Percentiles rank a stretch among this genome's conserved stretches.
phyloP scores from a whole-genome alignment of 257 asterid species.

The Capsicum chinense region DNA sequence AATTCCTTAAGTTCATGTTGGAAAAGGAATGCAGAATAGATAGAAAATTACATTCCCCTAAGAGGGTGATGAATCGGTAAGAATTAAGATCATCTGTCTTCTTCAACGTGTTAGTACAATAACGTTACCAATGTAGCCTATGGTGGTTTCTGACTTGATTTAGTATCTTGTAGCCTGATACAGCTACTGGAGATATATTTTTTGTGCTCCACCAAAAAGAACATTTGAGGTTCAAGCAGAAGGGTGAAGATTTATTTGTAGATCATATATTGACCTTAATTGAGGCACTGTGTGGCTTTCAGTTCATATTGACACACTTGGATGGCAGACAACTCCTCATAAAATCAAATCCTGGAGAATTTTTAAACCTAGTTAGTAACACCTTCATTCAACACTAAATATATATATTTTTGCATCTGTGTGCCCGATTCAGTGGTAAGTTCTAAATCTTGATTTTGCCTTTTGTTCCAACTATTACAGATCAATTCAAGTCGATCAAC shows the following conservation, averaged over 20 bases:
- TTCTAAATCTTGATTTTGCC: background rate
- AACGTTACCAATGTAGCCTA: background rate
- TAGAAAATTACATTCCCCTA: slow-evolving; percentile 79
- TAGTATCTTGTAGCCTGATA: slow-evolving; percentile 60
- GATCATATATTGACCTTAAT: slow-evolving; percentile 64
- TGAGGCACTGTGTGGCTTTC: slow-evolving; percentile 75
- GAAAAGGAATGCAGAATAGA: slow-evolving; percentile 74
- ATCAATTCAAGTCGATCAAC: slow-evolving; percentile 62
- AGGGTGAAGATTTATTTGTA: slow-evolving; percentile 66
- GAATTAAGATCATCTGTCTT: background rate
- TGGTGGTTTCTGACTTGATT: background rate
- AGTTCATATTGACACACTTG: slow-evolving; percentile 60
- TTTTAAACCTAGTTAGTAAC: slow-evolving; percentile 64
- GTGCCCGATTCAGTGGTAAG: too few relatives aligned
- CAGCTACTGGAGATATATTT: slow-evolving; percentile 66
- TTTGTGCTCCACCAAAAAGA: slow-evolving; percentile 70
- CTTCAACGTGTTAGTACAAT: background rate
- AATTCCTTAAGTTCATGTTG: slow-evolving; percentile 71
- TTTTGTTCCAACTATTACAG: slow-evolving; percentile 33
- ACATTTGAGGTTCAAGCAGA: slow-evolving; percentile 69
- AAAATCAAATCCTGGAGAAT: slow-evolving; percentile 69
- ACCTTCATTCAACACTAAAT: background rate
- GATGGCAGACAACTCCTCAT: slow-evolving; percentile 68
- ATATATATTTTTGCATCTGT: too few relatives aligned
- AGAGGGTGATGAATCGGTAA: slow-evolving; percentile 77